Evolutionary conservation across 441 rosid genomes (phyloP).

Genomic region (Cnidoscolus chayamansa): DNA sequence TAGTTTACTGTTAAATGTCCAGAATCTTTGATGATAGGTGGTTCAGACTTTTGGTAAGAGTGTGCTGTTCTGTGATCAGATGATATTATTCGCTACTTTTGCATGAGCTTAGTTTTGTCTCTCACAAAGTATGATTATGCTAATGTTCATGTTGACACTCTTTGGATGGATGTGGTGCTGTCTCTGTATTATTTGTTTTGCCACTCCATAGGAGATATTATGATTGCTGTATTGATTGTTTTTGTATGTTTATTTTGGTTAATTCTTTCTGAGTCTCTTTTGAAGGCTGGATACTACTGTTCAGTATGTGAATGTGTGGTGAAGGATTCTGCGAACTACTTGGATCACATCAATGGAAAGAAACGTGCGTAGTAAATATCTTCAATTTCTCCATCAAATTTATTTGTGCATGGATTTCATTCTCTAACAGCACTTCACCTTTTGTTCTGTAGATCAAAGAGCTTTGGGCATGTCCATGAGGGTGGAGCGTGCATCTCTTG

Average conservation of each 20-base stretch:
- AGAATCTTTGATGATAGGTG: too few species aligned
- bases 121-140: too few species aligned
- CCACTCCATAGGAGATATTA: background rate
- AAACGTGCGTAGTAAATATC: slow-evolving; percentile 56
- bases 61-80: too few species aligned
- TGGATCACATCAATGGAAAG: slow-evolving; percentile 98
- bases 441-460: slow-evolving; percentile 71
- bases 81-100: too few species aligned
- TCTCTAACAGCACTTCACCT: slow-evolving; percentile 3
- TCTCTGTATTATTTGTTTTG: too few species aligned
- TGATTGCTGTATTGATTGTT: background rate
- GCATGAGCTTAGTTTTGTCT: too few species aligned
- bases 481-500: slow-evolving; percentile 84
- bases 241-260: background rate
- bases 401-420: background rate
- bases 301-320: slow-evolving; percentile 95
- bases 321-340: slow-evolving; percentile 98
- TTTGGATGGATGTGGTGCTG: background rate
- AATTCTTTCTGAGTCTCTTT: background rate
- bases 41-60: too few species aligned
- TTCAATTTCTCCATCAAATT: background rate
- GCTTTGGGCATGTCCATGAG: slow-evolving; percentile 99
- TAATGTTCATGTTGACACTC: background rate
- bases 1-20: too few species aligned
- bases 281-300: slow-evolving; percentile 94